phyloP scores from a whole-genome alignment of 2,329 filamentous ascomycete genomes.

The Penicillium sp. region DNA sequence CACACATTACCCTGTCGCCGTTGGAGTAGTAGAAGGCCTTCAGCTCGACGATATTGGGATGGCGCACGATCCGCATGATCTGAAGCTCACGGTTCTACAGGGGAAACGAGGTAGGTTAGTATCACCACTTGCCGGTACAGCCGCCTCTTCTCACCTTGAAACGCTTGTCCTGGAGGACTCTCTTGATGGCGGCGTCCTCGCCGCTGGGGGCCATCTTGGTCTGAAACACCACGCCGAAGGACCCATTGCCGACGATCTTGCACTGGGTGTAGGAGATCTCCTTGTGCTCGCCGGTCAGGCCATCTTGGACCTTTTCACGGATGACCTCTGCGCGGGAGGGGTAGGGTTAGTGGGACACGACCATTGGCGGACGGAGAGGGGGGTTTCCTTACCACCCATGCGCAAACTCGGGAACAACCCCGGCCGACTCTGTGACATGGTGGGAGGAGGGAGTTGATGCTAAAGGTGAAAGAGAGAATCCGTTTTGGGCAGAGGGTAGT shows the following conservation, averaged over 20 bases:
- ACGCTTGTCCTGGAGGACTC: slow-evolving; percentile 96
- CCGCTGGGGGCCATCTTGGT: slow-evolving; percentile 97
- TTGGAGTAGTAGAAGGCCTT: slow-evolving; percentile 99
- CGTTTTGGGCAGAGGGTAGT: slow-evolving; percentile 51
- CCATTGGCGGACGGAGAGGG: slow-evolving; percentile 20
- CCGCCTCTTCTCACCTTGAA: slow-evolving; percentile 73
- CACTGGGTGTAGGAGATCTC: slow-evolving; percentile 98
- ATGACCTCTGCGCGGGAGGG: slow-evolving; percentile 70
- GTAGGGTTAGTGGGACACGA: slow-evolving; percentile 21
- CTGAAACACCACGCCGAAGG: slow-evolving; percentile 98
- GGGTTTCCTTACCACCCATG: slow-evolving; percentile 84
- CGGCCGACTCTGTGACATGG: slow-evolving; percentile 88
- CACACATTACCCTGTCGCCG: slow-evolving; percentile 77
- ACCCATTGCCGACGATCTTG: slow-evolving; percentile 99
- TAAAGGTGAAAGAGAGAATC: slow-evolving; percentile 49
- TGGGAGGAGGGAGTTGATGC: slow-evolving; percentile 32
- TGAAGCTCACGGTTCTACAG: slow-evolving; percentile 97
- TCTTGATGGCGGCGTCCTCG: slow-evolving; percentile 98
- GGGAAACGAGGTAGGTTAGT: slow-evolving; percentile 29
- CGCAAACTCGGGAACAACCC: slow-evolving; percentile 83
- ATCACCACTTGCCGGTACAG: slow-evolving; percentile 5
- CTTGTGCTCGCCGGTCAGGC: slow-evolving; percentile 90
- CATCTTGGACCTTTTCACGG: slow-evolving; percentile 98
- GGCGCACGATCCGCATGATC: slow-evolving; percentile 98
- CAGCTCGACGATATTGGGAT: slow-evolving; percentile 97